Conservation (phyloP, 495 filamentous ascomycete species). For the Xylaria cubensis region DNA sequence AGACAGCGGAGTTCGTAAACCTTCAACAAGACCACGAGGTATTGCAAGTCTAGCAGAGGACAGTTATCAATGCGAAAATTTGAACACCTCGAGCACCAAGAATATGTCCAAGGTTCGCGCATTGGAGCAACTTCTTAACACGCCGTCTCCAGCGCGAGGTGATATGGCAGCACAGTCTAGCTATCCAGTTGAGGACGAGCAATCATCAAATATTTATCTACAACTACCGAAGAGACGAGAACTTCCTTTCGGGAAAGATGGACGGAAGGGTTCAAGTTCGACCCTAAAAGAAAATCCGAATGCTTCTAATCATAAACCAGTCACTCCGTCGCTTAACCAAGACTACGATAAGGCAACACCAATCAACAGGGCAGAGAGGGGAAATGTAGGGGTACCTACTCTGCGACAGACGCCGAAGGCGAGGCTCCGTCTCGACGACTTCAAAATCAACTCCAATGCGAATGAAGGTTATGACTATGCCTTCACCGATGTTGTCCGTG, state of each 20-base stretch:
- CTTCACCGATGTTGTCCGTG: conserved; percentile 77
- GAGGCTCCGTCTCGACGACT: conserved; percentile 67
- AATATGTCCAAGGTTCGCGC: conserved; percentile 19
- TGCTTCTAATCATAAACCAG: background rate
- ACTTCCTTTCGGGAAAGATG: conserved; percentile 28
- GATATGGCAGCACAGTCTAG: conserved; percentile 10
- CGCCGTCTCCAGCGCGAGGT: conserved; percentile 33
- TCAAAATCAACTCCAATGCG: conserved; percentile 79
- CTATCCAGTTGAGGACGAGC: background rate
- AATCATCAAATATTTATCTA: conserved; percentile 28
- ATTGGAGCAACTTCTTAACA: conserved; percentile 32
- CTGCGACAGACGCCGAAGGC: conserved; percentile 37
- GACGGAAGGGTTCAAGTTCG: conserved; percentile 6
- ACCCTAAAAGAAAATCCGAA: conserved; percentile 3
- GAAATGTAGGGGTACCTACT: background rate
- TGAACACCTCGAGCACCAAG: conserved; percentile 1
- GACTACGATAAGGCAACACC: background rate
- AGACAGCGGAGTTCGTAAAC: background rate
- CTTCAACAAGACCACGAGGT: conserved; percentile 7
- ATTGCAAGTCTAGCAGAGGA: conserved; percentile 30
- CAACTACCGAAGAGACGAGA: conserved; percentile 32
- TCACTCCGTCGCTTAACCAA: background rate
- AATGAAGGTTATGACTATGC: conserved; percentile 79
- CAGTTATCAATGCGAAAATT: conserved; percentile 20
- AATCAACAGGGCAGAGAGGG: background rate